Percentiles rank a stretch among this genome's conserved stretches.
Evolutionary conservation across 2,329 filamentous ascomycete genomes (phyloP).

Genomic region (Paracorniculantispora psalliotae): DNA sequence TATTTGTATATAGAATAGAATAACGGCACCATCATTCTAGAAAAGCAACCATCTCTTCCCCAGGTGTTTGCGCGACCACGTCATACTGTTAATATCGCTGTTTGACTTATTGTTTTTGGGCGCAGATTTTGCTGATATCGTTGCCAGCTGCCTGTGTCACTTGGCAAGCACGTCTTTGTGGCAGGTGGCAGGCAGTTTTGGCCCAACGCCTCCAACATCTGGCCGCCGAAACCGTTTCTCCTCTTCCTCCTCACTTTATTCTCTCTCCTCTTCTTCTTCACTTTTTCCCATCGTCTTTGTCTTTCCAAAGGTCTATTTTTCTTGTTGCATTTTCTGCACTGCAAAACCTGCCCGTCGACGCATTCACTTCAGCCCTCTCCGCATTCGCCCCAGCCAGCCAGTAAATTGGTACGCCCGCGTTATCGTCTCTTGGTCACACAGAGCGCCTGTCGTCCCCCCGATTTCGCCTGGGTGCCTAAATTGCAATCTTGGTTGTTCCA

Average conservation of each 20-base stretch:
- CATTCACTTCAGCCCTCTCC: neutral
- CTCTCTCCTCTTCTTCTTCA: neutral
- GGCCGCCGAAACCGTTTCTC: neutral
- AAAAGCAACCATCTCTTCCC: neutral
- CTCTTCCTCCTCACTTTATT: neutral
- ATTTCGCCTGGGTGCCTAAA: neutral
- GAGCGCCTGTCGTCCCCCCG: neutral
- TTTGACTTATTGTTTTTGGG: neutral
- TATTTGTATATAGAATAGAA: constrained; percentile 1
- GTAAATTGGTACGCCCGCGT: neutral
- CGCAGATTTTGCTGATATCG: neutral
- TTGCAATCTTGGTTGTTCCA: too few species aligned
- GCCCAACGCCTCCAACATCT: constrained; percentile 7
- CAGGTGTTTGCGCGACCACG: too few species aligned
- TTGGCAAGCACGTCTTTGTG: constrained; percentile 10
- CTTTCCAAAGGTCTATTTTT: neutral
- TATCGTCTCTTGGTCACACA: constrained; percentile 7
- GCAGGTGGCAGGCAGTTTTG: constrained; percentile 11
- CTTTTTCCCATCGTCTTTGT: neutral
- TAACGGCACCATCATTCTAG: neutral
- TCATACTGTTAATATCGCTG: too few species aligned
- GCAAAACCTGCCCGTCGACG: neutral
- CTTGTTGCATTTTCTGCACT: neutral
- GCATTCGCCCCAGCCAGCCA: neutral
- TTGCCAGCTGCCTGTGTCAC: constrained; percentile 13